A percentile compares a stretch with the other conserved stretches of the same genome.
Evolutionary conservation across 768 basidiomycete genomes (phyloP).

Genomic region (Hirschioporus abietinus): DNA sequence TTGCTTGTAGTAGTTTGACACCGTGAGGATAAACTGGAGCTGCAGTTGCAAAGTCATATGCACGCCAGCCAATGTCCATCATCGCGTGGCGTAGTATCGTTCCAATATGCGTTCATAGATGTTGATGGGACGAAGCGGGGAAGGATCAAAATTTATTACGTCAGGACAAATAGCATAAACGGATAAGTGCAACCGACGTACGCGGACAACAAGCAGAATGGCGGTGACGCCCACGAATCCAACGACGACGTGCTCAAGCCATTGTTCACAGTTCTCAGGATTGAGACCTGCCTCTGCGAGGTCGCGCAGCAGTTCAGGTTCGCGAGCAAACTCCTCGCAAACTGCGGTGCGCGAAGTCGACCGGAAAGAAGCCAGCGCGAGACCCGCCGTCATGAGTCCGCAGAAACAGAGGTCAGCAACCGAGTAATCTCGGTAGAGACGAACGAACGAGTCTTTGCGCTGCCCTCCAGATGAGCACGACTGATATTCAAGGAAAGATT

Average conservation of each 20-base stretch:
- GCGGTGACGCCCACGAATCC: slow-evolving; percentile 54
- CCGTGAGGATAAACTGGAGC: slow-evolving; percentile 74
- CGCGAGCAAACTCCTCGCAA: slow-evolving; percentile 71
- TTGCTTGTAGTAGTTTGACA: slow-evolving; percentile 59
- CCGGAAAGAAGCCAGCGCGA: slow-evolving; percentile 56
- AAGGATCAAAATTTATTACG: background rate
- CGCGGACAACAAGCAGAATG: slow-evolving; percentile 59
- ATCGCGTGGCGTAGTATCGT: slow-evolving; percentile 6
- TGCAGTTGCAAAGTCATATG: slow-evolving; percentile 21
- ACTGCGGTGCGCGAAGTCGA: slow-evolving; percentile 49
- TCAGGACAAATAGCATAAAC: slow-evolving; percentile 8
- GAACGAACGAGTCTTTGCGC: slow-evolving; percentile 61
- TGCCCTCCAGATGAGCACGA: slow-evolving; percentile 23
- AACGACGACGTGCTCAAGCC: slow-evolving; percentile 64
- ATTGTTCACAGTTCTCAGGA: slow-evolving; percentile 76
- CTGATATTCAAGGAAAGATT: background rate
- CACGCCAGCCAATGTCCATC: slow-evolving; percentile 6
- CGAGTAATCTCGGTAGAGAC: slow-evolving; percentile 78
- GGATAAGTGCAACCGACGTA: slow-evolving; percentile 30
- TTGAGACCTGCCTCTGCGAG: slow-evolving; percentile 68
- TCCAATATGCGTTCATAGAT: background rate
- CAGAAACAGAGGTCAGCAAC: slow-evolving; percentile 75
- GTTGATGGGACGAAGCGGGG: background rate
- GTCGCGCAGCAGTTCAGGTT: slow-evolving; percentile 69
- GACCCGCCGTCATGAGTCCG: slow-evolving; percentile 49